Base-by-base conservation (phyloP, 352 stramenopile genomes). In the Phytophthora multivora region DNA sequence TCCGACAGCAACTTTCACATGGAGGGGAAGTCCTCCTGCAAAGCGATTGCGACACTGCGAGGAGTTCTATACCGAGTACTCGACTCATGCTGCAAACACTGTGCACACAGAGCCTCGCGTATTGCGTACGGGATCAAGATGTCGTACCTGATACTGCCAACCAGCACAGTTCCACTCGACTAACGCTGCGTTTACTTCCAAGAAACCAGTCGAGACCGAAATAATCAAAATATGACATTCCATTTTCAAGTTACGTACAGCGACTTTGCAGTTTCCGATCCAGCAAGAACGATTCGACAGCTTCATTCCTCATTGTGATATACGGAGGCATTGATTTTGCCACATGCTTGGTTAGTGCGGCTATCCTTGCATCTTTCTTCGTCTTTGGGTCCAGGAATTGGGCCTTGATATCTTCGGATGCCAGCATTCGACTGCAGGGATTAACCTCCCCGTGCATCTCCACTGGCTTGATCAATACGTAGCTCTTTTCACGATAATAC, bases 81-180 rank as follows among this genome's bases (percentile, higher is more conserved):
- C 72, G 69, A 16, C 45, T 86, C 33, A 69, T 75, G 54, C 31
- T 88, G 43, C 80, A 89, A 61, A 75, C 69, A n/a, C 63, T 89
- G 7, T 89, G 80, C 25, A 59, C 71, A 0, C 66, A 76, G 40
- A 88, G 73, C 51, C 55, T 89, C 8, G 45, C 71, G 2, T 83
- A 80, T 36, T 89, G 80, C 38, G 16, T 40, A 1, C 66, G 55
- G 9, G 69, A 80, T 38, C 80, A 89, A 56, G 61, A 75, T 16
- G n/a, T 88, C 15, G 49, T 85, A 2, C 77, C 80, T 15, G 45
- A 66, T 4, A 23, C 5, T 4, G 21, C 23, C 21, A 39, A 6
- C 4, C 11, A 12, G 2, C 39, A 18, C 4, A 15, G 40, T 12
- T 51, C 36, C 4, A 55, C 23, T 8, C 57, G 57, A n/a, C 23